These are phyloP conservation scores for Ustilago cynodontis DNA, from an alignment of 1,284 basidiomycete species.

Conservation along the genomic window DNA sequence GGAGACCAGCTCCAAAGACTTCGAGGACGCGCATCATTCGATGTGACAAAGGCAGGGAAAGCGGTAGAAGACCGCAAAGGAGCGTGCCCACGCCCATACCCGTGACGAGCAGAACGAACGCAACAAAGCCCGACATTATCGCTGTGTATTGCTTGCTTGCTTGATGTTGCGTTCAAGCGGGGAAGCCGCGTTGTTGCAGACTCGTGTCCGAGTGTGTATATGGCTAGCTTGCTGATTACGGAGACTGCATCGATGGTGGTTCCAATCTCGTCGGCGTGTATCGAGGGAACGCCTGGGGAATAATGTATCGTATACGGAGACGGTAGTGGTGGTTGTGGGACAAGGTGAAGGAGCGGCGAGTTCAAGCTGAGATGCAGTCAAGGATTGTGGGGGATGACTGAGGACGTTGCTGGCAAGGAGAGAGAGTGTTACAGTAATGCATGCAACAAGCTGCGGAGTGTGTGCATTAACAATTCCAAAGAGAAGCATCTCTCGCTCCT, in stretches of 20 bases:
- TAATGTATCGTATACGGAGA: neutral
- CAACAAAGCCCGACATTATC: constrained; percentile 40
- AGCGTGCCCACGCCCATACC: constrained; percentile 64
- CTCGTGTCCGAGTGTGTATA: constrained; percentile 2
- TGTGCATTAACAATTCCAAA: neutral
- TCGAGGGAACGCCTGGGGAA: too few relatives aligned
- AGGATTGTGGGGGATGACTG: neutral
- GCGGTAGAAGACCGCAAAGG: constrained; percentile 58
- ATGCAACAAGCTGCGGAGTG: neutral
- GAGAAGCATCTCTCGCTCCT: too few relatives aligned
- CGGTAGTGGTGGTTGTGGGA: neutral
- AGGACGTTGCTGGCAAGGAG: neutral
- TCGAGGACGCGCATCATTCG: constrained; percentile 61
- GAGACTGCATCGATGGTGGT: constrained; percentile 14
- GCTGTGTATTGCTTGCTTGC: too few relatives aligned
- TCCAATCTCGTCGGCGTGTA: too few relatives aligned
- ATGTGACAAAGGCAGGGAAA: constrained; percentile 59
- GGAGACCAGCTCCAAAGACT: constrained; percentile 65
- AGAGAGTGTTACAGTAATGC: neutral
- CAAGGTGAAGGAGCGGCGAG: neutral
- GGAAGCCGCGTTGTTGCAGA: neutral
- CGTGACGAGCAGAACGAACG: constrained; percentile 34
- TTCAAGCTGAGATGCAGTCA: neutral
- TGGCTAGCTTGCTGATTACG: constrained; percentile 9
- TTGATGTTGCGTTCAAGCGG: neutral